Evolutionary conservation across 768 basidiomycete species (phyloP).

Genomic region (Amanita exitialis): DNA sequence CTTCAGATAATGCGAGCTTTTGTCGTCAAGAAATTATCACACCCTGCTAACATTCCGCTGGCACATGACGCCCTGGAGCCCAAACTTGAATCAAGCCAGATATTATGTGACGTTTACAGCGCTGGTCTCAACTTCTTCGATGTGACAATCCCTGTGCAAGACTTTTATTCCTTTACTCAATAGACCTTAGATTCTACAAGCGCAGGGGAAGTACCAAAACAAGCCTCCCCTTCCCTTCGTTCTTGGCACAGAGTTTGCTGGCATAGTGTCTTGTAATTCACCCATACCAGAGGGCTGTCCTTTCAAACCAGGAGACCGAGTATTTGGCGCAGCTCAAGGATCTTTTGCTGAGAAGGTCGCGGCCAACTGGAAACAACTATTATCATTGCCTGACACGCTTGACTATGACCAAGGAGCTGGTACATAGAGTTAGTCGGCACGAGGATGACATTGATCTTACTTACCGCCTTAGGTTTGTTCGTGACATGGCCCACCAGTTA

Average conservation of each 20-base stretch:
- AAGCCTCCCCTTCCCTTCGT: slow-evolving; percentile 82
- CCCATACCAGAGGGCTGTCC: slow-evolving; percentile 74
- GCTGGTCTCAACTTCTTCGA: slow-evolving; percentile 76
- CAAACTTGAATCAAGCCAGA: slow-evolving; percentile 34
- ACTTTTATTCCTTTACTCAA: not conserved
- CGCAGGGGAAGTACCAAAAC: slow-evolving; percentile 82
- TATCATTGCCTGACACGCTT: slow-evolving; percentile 67
- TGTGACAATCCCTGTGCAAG: slow-evolving; percentile 20
- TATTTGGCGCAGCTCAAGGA: slow-evolving; percentile 80
- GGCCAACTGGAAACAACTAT: slow-evolving; percentile 35
- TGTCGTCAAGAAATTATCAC: slow-evolving; percentile 57
- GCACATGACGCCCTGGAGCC: slow-evolving; percentile 52
- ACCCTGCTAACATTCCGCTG: slow-evolving; percentile 55
- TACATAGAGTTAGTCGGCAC: slow-evolving; percentile 17
- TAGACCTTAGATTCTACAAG: slow-evolving; percentile 58
- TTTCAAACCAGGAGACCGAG: slow-evolving; percentile 74
- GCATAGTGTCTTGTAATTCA: slow-evolving; percentile 56
- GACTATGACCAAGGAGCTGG: slow-evolving; percentile 83
- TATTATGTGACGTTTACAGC: slow-evolving; percentile 69
- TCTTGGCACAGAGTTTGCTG: slow-evolving; percentile 81
- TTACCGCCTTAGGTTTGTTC: slow-evolving; percentile 44
- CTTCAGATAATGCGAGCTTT: slow-evolving; percentile 60
- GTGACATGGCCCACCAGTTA: slow-evolving; percentile 94
- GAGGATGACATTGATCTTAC: not conserved
- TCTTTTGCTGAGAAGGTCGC: slow-evolving; percentile 71